Conservation (phyloP, 2,329 filamentous ascomycete species). For the Colletotrichum nymphaeae region DNA sequence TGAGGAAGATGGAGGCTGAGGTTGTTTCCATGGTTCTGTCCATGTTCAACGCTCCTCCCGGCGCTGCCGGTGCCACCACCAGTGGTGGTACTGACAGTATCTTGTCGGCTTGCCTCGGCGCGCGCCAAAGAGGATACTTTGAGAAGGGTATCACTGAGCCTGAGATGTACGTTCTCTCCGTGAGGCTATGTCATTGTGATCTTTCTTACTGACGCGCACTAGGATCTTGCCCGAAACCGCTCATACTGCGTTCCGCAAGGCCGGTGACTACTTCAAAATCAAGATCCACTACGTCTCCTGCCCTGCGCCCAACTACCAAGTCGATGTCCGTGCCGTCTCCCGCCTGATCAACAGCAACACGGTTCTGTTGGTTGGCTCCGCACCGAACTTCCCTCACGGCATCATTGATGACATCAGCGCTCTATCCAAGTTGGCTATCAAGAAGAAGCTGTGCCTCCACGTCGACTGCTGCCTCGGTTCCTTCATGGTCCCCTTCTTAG, state of each 20-base stretch:
- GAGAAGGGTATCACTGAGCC: conserved; percentile 92
- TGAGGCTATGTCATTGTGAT: background rate
- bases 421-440: conserved; percentile 84
- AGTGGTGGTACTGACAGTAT: conserved; percentile 97
- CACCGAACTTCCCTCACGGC: conserved; percentile 97
- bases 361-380: conserved; percentile 90
- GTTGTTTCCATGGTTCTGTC: conserved; percentile 93
- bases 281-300: conserved; percentile 90
- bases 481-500: conserved; percentile 92
- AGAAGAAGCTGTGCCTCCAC: conserved; percentile 86
- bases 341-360: conserved; percentile 96
- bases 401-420: conserved; percentile 95
- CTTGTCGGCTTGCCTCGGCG: conserved; percentile 91
- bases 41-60: conserved; percentile 86
- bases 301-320: conserved; percentile 86
- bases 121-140: conserved; percentile 86
- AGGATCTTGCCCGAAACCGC: conserved; percentile 95
- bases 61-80: conserved; percentile 88
- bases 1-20: conserved; percentile 99
- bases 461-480: conserved; percentile 98
- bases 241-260: conserved; percentile 97
- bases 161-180: conserved; percentile 78
- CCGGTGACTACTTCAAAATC: conserved; percentile 95
- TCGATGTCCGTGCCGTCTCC: conserved; percentile 80
- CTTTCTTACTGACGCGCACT: conserved; percentile 28